phyloP scores from a whole-genome alignment of 495 filamentous ascomycete genomes.

The Mycothermus thermophilus region DNA sequence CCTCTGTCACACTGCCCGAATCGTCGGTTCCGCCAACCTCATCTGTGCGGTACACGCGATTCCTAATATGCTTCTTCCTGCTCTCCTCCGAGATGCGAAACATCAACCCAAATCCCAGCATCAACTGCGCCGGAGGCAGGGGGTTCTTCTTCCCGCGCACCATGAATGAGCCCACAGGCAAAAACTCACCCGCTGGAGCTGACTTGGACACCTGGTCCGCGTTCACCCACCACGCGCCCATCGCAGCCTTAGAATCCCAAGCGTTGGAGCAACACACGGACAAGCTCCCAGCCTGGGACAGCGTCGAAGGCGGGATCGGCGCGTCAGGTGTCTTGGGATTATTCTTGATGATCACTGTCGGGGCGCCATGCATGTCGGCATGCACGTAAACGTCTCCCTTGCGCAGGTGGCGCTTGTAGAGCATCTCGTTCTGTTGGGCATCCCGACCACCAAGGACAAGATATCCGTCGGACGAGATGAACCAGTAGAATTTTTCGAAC shows the following conservation, averaged over 20 bases:
- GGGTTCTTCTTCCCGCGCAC: slow-evolving; percentile 79
- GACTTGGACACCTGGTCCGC: slow-evolving; percentile 80
- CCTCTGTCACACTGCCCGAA: slow-evolving; percentile 1
- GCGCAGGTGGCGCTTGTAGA: slow-evolving; percentile 71
- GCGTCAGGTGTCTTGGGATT: slow-evolving; percentile 56
- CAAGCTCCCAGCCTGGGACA: slow-evolving; percentile 78
- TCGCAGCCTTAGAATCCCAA: slow-evolving; percentile 91
- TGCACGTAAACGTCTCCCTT: slow-evolving; percentile 88
- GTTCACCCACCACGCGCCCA: slow-evolving; percentile 90
- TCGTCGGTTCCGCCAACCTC: slow-evolving; percentile 22
- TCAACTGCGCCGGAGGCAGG: slow-evolving; percentile 72
- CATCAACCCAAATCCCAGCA: slow-evolving; percentile 75
- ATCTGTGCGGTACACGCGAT: slow-evolving; percentile 52
- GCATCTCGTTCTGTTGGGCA: slow-evolving; percentile 76
- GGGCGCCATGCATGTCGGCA: slow-evolving; percentile 76
- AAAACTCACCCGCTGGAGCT: slow-evolving; percentile 60
- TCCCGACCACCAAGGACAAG: slow-evolving; percentile 79
- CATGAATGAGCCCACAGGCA: slow-evolving; percentile 60
- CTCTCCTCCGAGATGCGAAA: slow-evolving; percentile 86
- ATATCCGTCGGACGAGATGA: slow-evolving; percentile 92
- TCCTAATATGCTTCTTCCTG: slow-evolving; percentile 61
- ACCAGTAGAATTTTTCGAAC: slow-evolving; percentile 95
- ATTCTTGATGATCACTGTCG: slow-evolving; percentile 77
- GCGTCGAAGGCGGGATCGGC: slow-evolving; percentile 78
- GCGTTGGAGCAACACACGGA: slow-evolving; percentile 71